Evolutionary conservation across 169 alveolate species (phyloP).

Genomic region (Cryptosporidium tyzzeri): DNA sequence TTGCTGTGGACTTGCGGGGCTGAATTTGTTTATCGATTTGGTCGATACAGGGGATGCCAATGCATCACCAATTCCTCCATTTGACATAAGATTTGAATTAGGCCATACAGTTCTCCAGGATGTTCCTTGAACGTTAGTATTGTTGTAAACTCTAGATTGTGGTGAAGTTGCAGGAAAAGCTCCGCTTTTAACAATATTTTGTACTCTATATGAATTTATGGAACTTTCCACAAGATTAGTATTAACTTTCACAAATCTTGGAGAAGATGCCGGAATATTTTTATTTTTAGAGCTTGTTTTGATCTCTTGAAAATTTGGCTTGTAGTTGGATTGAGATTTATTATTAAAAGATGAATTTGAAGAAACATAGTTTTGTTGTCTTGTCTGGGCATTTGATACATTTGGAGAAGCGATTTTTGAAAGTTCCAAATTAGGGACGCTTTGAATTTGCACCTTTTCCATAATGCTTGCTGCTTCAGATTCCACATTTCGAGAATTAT

Average conservation of each 20-base stretch:
- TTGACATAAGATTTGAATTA: slow-evolving; percentile 37
- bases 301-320: background rate
- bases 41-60: slow-evolving; percentile 8
- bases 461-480: background rate
- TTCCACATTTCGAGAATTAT: background rate
- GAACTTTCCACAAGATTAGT: slow-evolving; percentile 55
- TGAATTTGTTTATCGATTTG: background rate
- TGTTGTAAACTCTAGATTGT: background rate
- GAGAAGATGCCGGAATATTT: slow-evolving; percentile 43
- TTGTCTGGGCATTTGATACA: background rate
- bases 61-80: slow-evolving; percentile 47
- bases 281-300: background rate
- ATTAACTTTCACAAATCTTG: slow-evolving; percentile 59
- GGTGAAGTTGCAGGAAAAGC: slow-evolving; percentile 15
- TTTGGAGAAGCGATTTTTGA: slow-evolving; percentile 41
- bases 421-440: background rate
- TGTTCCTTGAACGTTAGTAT: slow-evolving; percentile 28
- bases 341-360: background rate
- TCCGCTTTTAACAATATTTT: background rate
- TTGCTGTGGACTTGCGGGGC: background rate
- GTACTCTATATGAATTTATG: slow-evolving; percentile 7
- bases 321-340: background rate
- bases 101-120: slow-evolving; percentile 61
- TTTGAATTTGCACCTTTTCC: background rate
- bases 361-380: slow-evolving; percentile 20